Base-by-base conservation (phyloP, 164 flowering plant species). In the Macadamia integrifolia region DNA sequence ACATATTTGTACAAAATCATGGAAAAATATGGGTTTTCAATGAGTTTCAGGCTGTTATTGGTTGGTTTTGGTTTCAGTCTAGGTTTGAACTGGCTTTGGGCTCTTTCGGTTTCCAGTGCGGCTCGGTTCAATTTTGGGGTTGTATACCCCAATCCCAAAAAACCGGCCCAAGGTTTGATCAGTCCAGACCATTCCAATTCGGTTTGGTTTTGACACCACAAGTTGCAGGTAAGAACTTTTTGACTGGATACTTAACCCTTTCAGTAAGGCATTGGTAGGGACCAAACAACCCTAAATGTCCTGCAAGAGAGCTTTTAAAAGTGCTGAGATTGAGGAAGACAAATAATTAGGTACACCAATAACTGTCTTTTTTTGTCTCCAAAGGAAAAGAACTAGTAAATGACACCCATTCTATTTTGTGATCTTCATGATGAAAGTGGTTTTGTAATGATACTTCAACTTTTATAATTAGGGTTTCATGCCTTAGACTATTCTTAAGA, bases 221-320 rank as follows among this genome's bases (percentile, higher is more conserved):
- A 30, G 17, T 31, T 53, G 57, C 57, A 13, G n/a, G 6, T 1
- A 12, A 53, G 17, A 32, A n/a, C 11, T 43, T n/a, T 62, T 43
- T 9, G 15, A 1, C 3, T 42, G 52, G 31, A 44, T 44, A 8
- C 32, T 62, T 63, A 46, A 48, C 61, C 70, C 64, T 62, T 69
- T 9, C 58, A 57, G 12, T 6, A 75, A 67, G 67, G 69, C 60
- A 65, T 18, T 70, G 68, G 79, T 73, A 66, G 75, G 83, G 74
- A 46, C 76, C 58, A 30, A 10, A 18, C 6, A 23, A 61, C 71
- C 66, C 46, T 59, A 68, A 44, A 29, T 58, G 62, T 50, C 58
- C 66, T 32, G 64, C 65, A 65, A 73, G 64, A 18, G 31, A 76
- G 70, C 65, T 60, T 32, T 28, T 66, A 29, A 30, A 67, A 71